Evolutionary conservation across 1,139 yeast genomes (phyloP), one percentile per base, ranked within the genome.

Genomic region (Yamadazyma spencermartinsiae): DNA sequence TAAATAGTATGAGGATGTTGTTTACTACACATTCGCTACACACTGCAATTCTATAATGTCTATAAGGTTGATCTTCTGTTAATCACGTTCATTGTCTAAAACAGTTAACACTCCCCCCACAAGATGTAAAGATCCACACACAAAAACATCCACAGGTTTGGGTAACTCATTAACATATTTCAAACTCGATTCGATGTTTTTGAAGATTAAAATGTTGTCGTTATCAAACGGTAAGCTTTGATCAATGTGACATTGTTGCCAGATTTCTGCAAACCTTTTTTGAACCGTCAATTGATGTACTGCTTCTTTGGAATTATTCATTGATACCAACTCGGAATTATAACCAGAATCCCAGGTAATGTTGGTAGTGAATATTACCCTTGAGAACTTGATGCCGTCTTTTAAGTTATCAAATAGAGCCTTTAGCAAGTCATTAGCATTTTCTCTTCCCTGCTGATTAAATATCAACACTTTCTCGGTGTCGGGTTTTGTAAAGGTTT

Each of bases 41-140:
- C n/a, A n/a, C n/a, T n/a, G n/a, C n/a, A n/a, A n/a, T n/a, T n/a
- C n/a, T n/a, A n/a, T n/a, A n/a, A n/a, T n/a, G n/a, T 9, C 14
- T 16, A 17, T 30, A 19, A 21, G 21, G n/a, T n/a, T 16, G 24
- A 33, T 7, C 19, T 6, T 25, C 4, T 15, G 6, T 41, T 52
- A 63, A 40, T 63, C 68, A 43, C 51, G 63, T 37, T 68, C 69
- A 31, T 64, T 61, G 48, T 87, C 95, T 36, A 87, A 68, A 5
- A 90, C 97, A 2, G 89, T 92, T 36, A 92, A 67, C 42, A 92
- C 76, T 0, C 98, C 98, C 14, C 99, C 98, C 9, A 92, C 96
- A 39, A 94, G 68, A 60, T 90, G 96, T 46, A 94, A 68, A 17
- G 98, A 90, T 2, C 99, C 99, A 45, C 95, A 86, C 0, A 89